Base-by-base conservation (phyloP, 768 basidiomycete genomes). In the Kwoniella heveanensis region DNA sequence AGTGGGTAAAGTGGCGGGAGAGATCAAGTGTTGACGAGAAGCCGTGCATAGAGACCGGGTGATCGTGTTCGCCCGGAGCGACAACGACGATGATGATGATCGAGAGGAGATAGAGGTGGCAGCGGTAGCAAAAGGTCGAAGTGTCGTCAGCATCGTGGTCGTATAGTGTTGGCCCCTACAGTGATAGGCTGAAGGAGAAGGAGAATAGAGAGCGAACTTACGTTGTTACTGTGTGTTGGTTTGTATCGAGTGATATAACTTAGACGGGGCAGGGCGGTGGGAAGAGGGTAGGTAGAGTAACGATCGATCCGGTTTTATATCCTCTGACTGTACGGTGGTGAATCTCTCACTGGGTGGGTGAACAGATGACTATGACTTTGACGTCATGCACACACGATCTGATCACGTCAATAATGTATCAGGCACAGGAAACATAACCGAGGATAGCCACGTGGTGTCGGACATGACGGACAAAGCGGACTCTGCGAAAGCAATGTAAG, bases 61-160 rank as follows among this genome's bases (percentile, higher is more conserved):
- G 39, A 44, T 44, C 39, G n/a, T n/a, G n/a, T n/a, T n/a, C n/a
- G n/a, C n/a, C n/a, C n/a, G n/a, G n/a, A 36, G 32, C 6, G 32
- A 36, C 32, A 36, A 13, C 32, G 15, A 17, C 17, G 39, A 17
- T 8, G 19, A 10, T 44, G 39, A 17, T 44, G 39, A 44, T 44
- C 39, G 39, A n/a, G n/a, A n/a, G n/a, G n/a, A n/a, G n/a, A n/a
- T n/a, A n/a, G n/a, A n/a, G 39, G 39, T 10, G 17, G 39, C 9
- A 44, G 37, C 15, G 29, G 57, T 36, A 27, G 30, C 24, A 32
- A 58, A 30, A n/a, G 32, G 30, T 36, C 57, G 47, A 27, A 46
- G n/a, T 2, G 57, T 36, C 8, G 39, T 44, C 10, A 44, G 39
- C 39, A 44, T 44, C 4, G 6, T 9, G 10, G 15, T 17, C 4